Percentiles rank a stretch among this genome's conserved stretches.
phyloP scores from a whole-genome alignment of 495 filamentous ascomycete species.

The Lophiotrema nucula region DNA sequence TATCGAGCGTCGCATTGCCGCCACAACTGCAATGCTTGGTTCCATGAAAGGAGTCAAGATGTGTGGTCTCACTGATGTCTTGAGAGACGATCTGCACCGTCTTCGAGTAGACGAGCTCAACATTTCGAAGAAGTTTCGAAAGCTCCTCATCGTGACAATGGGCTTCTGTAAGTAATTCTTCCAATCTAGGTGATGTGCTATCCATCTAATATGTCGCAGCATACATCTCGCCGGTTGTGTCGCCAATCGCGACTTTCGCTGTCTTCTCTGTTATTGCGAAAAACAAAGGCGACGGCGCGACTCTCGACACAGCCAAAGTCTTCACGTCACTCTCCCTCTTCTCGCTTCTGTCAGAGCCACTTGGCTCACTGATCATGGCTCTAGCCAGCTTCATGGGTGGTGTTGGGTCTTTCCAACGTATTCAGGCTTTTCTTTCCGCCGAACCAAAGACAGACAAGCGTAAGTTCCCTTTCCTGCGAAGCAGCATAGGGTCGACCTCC shows the following conservation, averaged over 20 bases:
- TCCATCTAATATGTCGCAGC: slow-evolving; percentile 34
- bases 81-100: slow-evolving; percentile 47
- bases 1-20: slow-evolving; percentile 46
- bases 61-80: slow-evolving; percentile 51
- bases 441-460: slow-evolving; percentile 29
- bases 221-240: slow-evolving; percentile 53
- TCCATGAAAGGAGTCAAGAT: slow-evolving; percentile 65
- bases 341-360: slow-evolving; percentile 56
- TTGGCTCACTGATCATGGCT: slow-evolving; percentile 56
- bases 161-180: slow-evolving; percentile 44
- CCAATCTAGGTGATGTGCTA: background rate
- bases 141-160: slow-evolving; percentile 55
- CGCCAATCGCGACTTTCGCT: slow-evolving; percentile 54
- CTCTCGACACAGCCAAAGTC: slow-evolving; percentile 50
- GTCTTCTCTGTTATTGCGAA: slow-evolving; percentile 51
- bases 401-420: slow-evolving; percentile 57
- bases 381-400: slow-evolving; percentile 54
- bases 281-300: slow-evolving; percentile 38
- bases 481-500: slow-evolving; percentile 11
- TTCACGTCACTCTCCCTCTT: slow-evolving; percentile 64
- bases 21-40: slow-evolving; percentile 52
- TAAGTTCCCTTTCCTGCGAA: slow-evolving; percentile 14
- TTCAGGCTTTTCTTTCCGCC: slow-evolving; percentile 58
- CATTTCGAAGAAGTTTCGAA: slow-evolving; percentile 56
- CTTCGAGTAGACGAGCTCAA: slow-evolving; percentile 58